These are phyloP conservation scores for Viola odorata DNA, from an alignment of 345 rosid genomes.

Conservation along the genomic window DNA sequence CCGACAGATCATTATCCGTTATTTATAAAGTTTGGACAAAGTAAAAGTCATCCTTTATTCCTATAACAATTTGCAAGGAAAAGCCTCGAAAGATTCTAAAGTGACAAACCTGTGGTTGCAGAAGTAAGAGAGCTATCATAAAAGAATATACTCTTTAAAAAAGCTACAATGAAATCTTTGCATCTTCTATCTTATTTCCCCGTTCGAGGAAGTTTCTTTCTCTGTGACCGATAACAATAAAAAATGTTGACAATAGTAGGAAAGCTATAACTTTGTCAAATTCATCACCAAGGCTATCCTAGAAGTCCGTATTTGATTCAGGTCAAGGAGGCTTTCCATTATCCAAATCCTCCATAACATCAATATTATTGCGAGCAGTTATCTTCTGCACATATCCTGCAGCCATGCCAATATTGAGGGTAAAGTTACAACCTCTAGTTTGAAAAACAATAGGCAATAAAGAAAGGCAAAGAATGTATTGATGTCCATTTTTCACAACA, in stretches of 20 bases:
- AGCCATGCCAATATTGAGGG: conserved; percentile 1
- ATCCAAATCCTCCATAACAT: conserved; percentile 78
- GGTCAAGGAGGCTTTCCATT: conserved; percentile 61
- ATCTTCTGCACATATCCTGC: conserved; percentile 94
- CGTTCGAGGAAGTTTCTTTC: conserved; percentile 1
- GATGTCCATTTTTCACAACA: neutral
- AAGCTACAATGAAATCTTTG: conserved; percentile 25
- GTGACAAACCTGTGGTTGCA: conserved; percentile 5
- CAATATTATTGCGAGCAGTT: conserved; percentile 80
- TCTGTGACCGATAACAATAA: neutral
- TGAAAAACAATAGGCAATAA: neutral
- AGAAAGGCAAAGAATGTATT: neutral
- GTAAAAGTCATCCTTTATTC: conserved; percentile 12
- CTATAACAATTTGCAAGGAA: conserved; percentile 4
- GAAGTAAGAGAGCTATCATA: conserved; percentile 1
- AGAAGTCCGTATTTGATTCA: neutral
- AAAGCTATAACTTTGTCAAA: conserved; percentile 18
- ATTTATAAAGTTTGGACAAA: conserved; percentile 1
- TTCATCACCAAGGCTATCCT: conserved; percentile 5
- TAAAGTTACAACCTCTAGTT: neutral
- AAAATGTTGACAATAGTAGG: conserved; percentile 4
- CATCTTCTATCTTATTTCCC: conserved; percentile 8
- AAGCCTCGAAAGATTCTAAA: conserved; percentile 20
- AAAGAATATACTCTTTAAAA: conserved; percentile 30
- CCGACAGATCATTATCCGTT: neutral